Evolutionary conservation across 2,329 filamentous ascomycete genomes (phyloP), one percentile per base, ranked within the genome.

Genomic region (Fusarium lyarnte): DNA sequence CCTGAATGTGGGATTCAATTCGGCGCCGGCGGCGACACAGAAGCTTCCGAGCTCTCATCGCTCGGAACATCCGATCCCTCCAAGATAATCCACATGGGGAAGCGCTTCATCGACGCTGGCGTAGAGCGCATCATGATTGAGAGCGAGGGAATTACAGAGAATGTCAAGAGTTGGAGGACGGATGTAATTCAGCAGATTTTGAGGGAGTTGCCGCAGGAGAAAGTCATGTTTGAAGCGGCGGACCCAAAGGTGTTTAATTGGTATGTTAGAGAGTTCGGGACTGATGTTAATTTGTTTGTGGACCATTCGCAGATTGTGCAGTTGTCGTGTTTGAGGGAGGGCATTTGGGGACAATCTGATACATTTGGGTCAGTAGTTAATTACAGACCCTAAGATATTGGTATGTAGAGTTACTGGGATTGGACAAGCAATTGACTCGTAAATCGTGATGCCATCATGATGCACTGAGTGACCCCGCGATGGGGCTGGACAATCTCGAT

Each of bases 61-160:
- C 36, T 72, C 0, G 53, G 64, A 3, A 63, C 43, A 1, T 66
- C 36, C 13, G 59, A 62, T 4, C 52, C 53, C 0, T 63, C 47
- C 0, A 66, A 58, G 49, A 62, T 66, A 2, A 62, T 88, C 25
- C 83, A 85, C 60, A 76, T 88, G 69, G 86, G 85, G 16, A 84
- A 80, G 64, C 80, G 81, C 45, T 89, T 89, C 69, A 81, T 88
- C 21, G 81, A 85, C 23, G 84, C 81, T 0, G 87, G 87, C 0
- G 86, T 89, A 6, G 86, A 88, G 76, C 80, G 86, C 13, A 81
- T 89, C 73, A 89, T 89, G 87, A 87, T 88, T 60, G 86, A 89
- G 74, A 88, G 86, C n/a, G 87, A 89, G 78, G 87, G 87, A 0
- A 89, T 89, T 70, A 89, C 87, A 1, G 87, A 88, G 79, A 89